A percentile compares a stretch with the other conserved stretches of the same genome.
Conservation (phyloP, 345 rosid genomes). For the Lepidium sativum region DNA sequence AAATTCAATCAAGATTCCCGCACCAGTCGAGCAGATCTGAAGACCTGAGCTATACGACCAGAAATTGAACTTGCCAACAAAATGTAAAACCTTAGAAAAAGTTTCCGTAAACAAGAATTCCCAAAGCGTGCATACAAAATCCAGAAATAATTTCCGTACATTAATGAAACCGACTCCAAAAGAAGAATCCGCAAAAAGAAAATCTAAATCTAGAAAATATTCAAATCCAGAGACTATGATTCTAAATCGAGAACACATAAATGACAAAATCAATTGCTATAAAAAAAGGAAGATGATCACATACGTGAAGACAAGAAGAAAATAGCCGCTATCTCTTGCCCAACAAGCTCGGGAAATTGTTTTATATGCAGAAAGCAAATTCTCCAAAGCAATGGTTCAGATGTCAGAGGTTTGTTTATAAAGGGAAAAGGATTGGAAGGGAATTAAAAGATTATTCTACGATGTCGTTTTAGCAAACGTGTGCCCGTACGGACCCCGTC, state of each 20-base stretch:
- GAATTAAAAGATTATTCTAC: not conserved
- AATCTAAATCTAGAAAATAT: not conserved
- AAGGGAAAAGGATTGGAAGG: not conserved
- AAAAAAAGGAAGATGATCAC: not conserved
- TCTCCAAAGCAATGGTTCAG: not conserved
- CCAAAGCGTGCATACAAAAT: not conserved
- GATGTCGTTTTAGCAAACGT: conserved; percentile 5
- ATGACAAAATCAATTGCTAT: not conserved
- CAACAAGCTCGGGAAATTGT: conserved; percentile 2
- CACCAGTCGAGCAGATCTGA: conserved; percentile 9
- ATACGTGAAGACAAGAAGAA: not conserved
- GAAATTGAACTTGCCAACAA: not conserved
- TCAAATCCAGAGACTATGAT: not conserved
- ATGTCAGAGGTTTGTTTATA: conserved; percentile 22
- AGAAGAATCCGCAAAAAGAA: not conserved
- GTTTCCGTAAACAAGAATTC: not conserved
- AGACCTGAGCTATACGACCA: not conserved
- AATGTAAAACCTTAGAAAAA: not conserved
- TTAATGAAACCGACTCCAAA: not conserved
- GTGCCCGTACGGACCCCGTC: not conserved
- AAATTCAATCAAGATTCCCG: not conserved
- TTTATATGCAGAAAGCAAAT: not conserved
- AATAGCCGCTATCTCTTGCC: not conserved
- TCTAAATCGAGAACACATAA: conserved; percentile 1
- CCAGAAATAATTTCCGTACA: not conserved